These are phyloP conservation scores for Chlamydomonas incerta DNA, from an alignment of 139 green algal species.

Conservation along the genomic window DNA sequence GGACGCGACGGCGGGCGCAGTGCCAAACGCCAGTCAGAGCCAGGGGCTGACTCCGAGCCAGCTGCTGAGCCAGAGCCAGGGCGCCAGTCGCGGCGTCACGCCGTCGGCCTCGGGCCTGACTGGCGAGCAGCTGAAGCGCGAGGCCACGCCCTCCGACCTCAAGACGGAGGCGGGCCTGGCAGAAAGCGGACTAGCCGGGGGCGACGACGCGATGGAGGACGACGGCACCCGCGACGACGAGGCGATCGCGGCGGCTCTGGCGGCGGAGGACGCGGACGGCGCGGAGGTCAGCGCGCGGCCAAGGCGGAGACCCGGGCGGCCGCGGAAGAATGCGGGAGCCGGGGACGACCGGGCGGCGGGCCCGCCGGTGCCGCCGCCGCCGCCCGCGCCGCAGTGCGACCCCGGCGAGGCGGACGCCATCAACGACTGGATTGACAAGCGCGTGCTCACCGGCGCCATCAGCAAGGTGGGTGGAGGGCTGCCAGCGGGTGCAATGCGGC, in stretches of 20 bases:
- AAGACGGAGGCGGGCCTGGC: too few relatives aligned
- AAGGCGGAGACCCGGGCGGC: neutral
- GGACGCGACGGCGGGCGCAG: neutral
- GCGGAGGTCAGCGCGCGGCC: neutral
- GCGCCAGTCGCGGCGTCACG: neutral
- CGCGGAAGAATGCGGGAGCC: neutral
- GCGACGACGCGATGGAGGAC: neutral
- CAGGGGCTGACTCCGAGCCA: neutral
- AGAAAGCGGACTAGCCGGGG: neutral
- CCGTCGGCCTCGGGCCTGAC: too few relatives aligned
- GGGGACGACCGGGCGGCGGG: neutral
- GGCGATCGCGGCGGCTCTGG: neutral
- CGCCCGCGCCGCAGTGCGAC: neutral
- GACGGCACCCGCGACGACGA: neutral
- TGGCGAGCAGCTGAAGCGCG: too few relatives aligned
- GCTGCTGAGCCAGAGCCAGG: neutral
- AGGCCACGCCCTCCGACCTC: too few relatives aligned
- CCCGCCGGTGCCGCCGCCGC: neutral
- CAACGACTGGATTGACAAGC: constrained; percentile 74
- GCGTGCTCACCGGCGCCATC: constrained; percentile 77
- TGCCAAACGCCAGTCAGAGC: too few relatives aligned
- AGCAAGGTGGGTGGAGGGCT: constrained; percentile 49
- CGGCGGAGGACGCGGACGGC: neutral
- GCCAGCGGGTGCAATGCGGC: neutral
- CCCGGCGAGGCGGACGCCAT: constrained; percentile 35